Conservation (phyloP, 2,329 filamentous ascomycete species). For the Fusarium tupiense region DNA sequence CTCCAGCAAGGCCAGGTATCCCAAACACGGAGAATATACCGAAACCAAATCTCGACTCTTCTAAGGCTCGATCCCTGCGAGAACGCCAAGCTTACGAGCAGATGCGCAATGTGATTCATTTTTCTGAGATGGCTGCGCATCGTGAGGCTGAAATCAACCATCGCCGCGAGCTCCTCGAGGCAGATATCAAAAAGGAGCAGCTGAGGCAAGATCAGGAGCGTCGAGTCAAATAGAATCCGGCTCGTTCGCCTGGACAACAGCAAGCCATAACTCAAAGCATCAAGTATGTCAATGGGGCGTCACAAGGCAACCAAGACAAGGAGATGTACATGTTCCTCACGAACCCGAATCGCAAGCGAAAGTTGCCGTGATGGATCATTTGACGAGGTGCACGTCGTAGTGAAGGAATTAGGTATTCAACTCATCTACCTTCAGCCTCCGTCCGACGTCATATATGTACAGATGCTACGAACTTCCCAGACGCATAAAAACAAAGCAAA, state of each 20-base stretch:
- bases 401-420: slow-evolving; percentile 41
- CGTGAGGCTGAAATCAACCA: slow-evolving; percentile 40
- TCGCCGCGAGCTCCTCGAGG: slow-evolving; percentile 27
- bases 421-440: slow-evolving; percentile 46
- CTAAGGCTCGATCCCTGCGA: slow-evolving; percentile 25
- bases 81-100: slow-evolving; percentile 36
- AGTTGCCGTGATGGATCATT: slow-evolving; percentile 3
- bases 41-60: slow-evolving; percentile 25
- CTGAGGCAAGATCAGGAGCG: slow-evolving; percentile 19
- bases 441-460: slow-evolving; percentile 53
- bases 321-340: slow-evolving; percentile 33
- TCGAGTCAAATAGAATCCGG: slow-evolving; percentile 30
- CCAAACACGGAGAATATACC: slow-evolving; percentile 22
- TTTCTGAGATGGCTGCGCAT: slow-evolving; percentile 29
- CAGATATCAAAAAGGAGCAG: slow-evolving; percentile 38
- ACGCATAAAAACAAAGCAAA: slow-evolving; percentile 46
- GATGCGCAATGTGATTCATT: slow-evolving; percentile 32
- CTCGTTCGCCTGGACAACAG: neutral
- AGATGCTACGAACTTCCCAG: slow-evolving; percentile 47
- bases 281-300: slow-evolving; percentile 21
- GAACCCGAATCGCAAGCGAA: slow-evolving; percentile 20
- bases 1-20: slow-evolving; percentile 10
- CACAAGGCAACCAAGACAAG: slow-evolving; percentile 2
- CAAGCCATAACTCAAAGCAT: neutral
- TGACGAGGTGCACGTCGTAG: slow-evolving; percentile 27